These are phyloP conservation scores for Diophrys appendiculata DNA, from an alignment of 73 alveolate species.

Conservation along the genomic window DNA sequence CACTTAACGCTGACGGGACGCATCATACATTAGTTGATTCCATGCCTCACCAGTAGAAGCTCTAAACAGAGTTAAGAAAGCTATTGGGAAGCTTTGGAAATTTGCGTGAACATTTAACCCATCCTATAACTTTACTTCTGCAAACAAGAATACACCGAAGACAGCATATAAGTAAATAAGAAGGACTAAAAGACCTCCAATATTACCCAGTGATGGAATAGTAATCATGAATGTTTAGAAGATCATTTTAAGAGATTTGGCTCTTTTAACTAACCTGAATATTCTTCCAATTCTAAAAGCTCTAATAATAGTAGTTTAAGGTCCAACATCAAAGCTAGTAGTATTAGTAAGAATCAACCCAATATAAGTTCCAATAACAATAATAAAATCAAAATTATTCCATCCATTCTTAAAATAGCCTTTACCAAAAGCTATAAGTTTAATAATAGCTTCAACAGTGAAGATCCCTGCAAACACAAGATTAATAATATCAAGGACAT, in stretches of 20 bases:
- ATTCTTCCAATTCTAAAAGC: conserved; percentile 57
- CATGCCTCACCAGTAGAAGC: conserved; percentile 63
- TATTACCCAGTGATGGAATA: conserved; percentile 63
- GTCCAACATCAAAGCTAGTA: conserved; percentile 24
- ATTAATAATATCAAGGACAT: conserved; percentile 17
- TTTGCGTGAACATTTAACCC: conserved; percentile 26
- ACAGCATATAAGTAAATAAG: conserved; percentile 45
- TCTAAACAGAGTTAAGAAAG: conserved; percentile 28
- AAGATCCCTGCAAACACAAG: conserved; percentile 43
- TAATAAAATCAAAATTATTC: conserved; percentile 56
- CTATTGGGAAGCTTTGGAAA: conserved; percentile 23
- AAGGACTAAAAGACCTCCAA: conserved; percentile 55
- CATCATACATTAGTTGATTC: conserved; percentile 68
- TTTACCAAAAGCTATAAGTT: conserved; percentile 34
- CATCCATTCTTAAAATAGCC: conserved; percentile 52
- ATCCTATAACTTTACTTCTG: conserved; percentile 43
- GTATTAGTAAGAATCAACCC: not conserved
- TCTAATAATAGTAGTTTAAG: conserved; percentile 40
- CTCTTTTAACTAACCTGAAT: conserved; percentile 48
- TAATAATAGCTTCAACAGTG: conserved; percentile 51
- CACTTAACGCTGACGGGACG: conserved; percentile 1
- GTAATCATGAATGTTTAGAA: conserved; percentile 52
- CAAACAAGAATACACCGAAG: conserved; percentile 47
- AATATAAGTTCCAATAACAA: conserved; percentile 36
- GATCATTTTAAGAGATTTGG: conserved; percentile 39